Conservation (phyloP, 257 asterid genomes). For the Solanum virginianum region DNA sequence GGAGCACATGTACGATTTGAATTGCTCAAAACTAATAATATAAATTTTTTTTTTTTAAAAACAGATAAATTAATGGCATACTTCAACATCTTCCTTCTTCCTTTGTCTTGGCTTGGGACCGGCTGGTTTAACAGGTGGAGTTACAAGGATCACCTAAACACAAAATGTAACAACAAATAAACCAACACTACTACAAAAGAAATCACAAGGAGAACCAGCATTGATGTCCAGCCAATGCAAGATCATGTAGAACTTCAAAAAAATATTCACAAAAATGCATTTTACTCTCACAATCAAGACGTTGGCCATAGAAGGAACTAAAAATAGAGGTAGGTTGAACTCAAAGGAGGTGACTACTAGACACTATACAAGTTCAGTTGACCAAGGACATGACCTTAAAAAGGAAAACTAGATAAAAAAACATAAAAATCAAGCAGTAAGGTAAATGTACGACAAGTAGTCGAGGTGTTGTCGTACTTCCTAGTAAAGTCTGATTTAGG, state of each 20-base stretch:
- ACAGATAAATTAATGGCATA: background rate
- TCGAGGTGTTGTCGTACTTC: too few relatives aligned
- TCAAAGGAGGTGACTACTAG: background rate
- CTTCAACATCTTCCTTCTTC: background rate
- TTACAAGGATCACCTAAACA: background rate
- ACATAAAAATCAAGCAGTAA: too few relatives aligned
- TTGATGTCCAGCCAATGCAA: background rate
- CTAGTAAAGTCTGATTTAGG: too few relatives aligned
- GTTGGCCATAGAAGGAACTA: background rate
- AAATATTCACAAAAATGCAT: background rate
- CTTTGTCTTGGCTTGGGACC: background rate
- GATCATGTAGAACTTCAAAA: background rate
- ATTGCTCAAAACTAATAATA: background rate
- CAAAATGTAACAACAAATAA: background rate
- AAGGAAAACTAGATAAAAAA: too few relatives aligned
- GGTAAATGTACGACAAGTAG: too few relatives aligned
- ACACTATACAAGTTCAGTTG: background rate
- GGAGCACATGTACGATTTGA: background rate
- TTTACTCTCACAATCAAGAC: background rate
- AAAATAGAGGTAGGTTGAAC: background rate
- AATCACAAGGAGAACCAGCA: background rate
- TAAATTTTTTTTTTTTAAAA: background rate
- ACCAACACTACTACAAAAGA: background rate
- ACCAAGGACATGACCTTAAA: too few relatives aligned
- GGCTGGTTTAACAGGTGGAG: background rate